A percentile compares a stretch with the other conserved stretches of the same genome.
Evolutionary conservation across 176 grass and related monocot species (phyloP).

Genomic region (Paspalum vaginatum): DNA sequence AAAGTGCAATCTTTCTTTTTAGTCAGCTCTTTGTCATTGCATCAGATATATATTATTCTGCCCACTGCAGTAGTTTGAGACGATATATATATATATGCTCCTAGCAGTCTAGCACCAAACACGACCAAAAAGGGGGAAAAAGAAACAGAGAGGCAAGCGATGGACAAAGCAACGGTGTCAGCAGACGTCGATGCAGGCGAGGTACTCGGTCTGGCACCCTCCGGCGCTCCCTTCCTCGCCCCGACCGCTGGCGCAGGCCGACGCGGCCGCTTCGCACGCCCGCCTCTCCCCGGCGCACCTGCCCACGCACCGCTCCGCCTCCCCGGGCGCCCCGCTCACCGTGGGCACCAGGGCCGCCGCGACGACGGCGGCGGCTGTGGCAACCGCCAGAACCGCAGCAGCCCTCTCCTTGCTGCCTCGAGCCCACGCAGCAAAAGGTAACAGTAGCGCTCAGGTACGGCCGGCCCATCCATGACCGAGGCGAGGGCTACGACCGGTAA

Average conservation of each 20-base stretch:
- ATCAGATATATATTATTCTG: too few species aligned
- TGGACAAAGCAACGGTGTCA: too few species aligned
- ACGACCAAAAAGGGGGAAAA: too few species aligned
- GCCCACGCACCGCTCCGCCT: slow-evolving; percentile 15
- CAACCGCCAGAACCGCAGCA: background rate
- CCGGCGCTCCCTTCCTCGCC: background rate
- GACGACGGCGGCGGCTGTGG: background rate
- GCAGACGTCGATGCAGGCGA: slow-evolving; percentile 38
- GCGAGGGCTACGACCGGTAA: too few species aligned
- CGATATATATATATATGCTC: too few species aligned
- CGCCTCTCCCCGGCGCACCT: slow-evolving; percentile 22
- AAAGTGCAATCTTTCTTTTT: too few species aligned
- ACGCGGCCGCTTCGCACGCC: slow-evolving; percentile 26
- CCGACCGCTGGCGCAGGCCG: slow-evolving; percentile 1
- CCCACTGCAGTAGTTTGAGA: too few species aligned
- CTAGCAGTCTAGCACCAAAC: too few species aligned
- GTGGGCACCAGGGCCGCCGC: background rate
- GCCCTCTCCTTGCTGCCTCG: background rate
- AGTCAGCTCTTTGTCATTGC: too few species aligned
- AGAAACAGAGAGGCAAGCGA: too few species aligned
- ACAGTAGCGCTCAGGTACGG: too few species aligned
- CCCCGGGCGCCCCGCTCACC: background rate
- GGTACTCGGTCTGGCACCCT: slow-evolving; percentile 32
- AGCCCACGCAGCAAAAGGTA: background rate
- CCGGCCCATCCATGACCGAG: too few species aligned